Evolutionary conservation across 257 asterid genomes (phyloP).

Genomic region (Knoxia roxburghii): DNA sequence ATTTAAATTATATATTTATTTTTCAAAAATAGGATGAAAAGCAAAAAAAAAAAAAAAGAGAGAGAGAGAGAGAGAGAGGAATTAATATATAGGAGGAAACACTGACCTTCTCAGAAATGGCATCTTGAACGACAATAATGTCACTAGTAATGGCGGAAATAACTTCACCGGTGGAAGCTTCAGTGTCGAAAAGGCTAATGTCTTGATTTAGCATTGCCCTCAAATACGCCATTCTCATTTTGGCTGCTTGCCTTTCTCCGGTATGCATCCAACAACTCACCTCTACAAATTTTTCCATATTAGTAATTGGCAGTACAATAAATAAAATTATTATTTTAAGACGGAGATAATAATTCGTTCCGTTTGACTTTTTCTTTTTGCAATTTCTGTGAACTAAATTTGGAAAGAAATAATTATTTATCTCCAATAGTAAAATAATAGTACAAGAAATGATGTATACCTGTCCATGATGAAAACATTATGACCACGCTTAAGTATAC

Average conservation of each 20-base stretch:
- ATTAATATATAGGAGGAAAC: neutral
- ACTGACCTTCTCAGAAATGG: slow-evolving; percentile 87
- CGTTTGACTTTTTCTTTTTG: too few species aligned
- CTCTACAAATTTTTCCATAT: slow-evolving; percentile 34
- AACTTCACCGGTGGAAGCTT: slow-evolving; percentile 83
- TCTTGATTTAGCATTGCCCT: slow-evolving; percentile 78
- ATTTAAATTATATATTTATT: too few species aligned
- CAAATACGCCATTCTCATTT: slow-evolving; percentile 93
- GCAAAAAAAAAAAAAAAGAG: too few species aligned
- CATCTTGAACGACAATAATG: slow-evolving; percentile 83
- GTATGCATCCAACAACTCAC: slow-evolving; percentile 98
- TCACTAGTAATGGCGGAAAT: slow-evolving; percentile 91
- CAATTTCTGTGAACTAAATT: too few species aligned
- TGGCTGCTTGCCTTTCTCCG: slow-evolving; percentile 96
- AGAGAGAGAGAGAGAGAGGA: too few species aligned
- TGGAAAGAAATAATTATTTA: too few species aligned
- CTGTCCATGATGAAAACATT: slow-evolving; percentile 88
- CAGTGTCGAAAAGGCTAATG: slow-evolving; percentile 73
- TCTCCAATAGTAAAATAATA: too few species aligned
- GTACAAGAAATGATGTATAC: slow-evolving; percentile 21
- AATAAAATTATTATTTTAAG: too few species aligned
- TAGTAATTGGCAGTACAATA: too few species aligned
- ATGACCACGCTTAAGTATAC: slow-evolving; percentile 81
- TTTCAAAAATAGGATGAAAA: too few species aligned
- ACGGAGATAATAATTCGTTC: too few species aligned